Conservation (phyloP, 1,139 yeast genomes). For the Meyerozyma sp. region DNA sequence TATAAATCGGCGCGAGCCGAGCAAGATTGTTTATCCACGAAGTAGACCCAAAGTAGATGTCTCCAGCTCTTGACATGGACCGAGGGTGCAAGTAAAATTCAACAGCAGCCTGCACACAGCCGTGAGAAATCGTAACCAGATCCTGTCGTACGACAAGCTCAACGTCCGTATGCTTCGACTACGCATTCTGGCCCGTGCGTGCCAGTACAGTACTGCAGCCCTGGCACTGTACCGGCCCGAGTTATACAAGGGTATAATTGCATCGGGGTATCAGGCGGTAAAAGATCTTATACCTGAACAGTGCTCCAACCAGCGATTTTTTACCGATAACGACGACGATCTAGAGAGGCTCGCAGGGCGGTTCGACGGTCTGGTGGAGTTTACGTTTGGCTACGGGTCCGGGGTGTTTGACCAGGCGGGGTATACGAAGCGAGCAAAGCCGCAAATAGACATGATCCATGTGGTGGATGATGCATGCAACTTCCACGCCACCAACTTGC, state of each 20-base stretch:
- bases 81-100: too few relatives aligned
- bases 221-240: too few relatives aligned
- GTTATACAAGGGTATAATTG: neutral
- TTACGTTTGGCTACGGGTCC: constrained; percentile 90
- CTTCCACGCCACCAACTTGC: constrained; percentile 73
- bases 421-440: constrained; percentile 29
- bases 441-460: constrained; percentile 85
- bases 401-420: constrained; percentile 84
- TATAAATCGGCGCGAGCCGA: too few relatives aligned
- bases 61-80: too few relatives aligned
- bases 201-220: neutral
- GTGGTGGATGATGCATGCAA: constrained; percentile 68
- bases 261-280: neutral
- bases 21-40: too few relatives aligned
- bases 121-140: too few relatives aligned
- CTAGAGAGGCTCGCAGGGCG: constrained; percentile 47
- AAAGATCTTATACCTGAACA: neutral
- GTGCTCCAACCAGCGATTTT: constrained; percentile 46
- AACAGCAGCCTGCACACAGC: too few relatives aligned
- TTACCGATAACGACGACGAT: constrained; percentile 39
- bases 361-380: constrained; percentile 66
- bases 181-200: neutral
- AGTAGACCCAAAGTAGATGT: too few relatives aligned
- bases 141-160: too few relatives aligned
- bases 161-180: too few relatives aligned